phyloP scores from a whole-genome alignment of 176 grass and related monocot genomes.

The Carex scoparia region DNA sequence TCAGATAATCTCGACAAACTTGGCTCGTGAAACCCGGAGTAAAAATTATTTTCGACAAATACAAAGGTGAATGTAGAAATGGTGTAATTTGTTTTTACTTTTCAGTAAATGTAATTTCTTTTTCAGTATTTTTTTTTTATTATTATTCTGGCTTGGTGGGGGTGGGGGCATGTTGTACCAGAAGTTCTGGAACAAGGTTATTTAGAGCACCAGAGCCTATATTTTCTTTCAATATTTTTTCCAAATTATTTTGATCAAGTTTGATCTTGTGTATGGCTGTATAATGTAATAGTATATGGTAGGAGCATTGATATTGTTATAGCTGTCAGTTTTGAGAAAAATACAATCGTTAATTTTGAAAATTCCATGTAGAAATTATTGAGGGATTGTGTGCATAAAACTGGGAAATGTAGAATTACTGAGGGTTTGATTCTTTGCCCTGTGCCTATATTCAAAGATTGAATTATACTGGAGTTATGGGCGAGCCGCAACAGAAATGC shows the following conservation, averaged over 20 bases:
- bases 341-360: neutral
- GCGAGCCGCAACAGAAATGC: neutral
- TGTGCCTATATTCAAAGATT: neutral
- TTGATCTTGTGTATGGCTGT: conserved; percentile 31
- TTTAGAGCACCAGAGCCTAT: conserved; percentile 10
- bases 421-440: neutral
- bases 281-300: conserved; percentile 13
- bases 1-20: conserved; percentile 76
- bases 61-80: conserved; percentile 14
- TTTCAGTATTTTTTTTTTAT: neutral
- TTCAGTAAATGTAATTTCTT: conserved; percentile 17
- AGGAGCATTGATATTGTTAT: neutral
- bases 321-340: neutral
- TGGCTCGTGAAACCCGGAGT: conserved; percentile 1
- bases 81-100: neutral
- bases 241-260: conserved; percentile 22
- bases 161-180: neutral
- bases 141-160: conserved; percentile 10
- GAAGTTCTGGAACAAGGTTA: neutral
- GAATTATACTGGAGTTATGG: no score
- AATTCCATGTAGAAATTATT: neutral
- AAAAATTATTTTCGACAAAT: neutral
- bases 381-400: neutral
- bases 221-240: conserved; percentile 6
- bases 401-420: neutral